Conservation (phyloP, 2,329 filamentous ascomycete genomes). For the Aspergillus sojae region DNA sequence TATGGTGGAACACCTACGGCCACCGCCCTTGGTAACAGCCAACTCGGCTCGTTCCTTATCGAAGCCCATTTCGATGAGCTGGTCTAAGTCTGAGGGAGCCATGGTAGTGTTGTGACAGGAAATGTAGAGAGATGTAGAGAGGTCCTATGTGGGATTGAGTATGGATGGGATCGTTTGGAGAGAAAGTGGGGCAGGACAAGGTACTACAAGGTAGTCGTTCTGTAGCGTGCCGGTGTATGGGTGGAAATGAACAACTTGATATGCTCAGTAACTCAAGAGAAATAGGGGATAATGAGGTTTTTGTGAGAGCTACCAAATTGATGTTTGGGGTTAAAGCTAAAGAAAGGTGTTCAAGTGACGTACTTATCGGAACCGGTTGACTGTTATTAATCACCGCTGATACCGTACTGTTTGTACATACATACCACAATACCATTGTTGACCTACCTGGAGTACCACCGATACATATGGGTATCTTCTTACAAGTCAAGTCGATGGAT, state of each 20-base stretch:
- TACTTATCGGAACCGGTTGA: background rate
- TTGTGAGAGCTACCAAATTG: background rate
- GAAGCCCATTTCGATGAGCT: slow-evolving; percentile 73
- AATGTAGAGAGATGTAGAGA: slow-evolving; percentile 3
- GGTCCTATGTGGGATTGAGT: background rate
- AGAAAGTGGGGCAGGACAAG: background rate
- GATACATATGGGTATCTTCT: background rate
- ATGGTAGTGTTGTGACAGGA: slow-evolving; percentile 22
- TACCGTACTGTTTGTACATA: background rate
- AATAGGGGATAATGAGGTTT: background rate
- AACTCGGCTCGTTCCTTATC: slow-evolving; percentile 79
- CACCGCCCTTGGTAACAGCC: slow-evolving; percentile 80
- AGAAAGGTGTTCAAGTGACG: slow-evolving; percentile 1
- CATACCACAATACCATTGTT: background rate
- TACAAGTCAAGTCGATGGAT: background rate
- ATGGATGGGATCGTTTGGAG: background rate
- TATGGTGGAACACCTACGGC: slow-evolving; percentile 58
- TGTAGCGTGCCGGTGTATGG: background rate
- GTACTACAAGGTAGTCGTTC: background rate
- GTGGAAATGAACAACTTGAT: no score
- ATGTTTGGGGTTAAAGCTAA: background rate
- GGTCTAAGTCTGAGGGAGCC: slow-evolving; percentile 58
- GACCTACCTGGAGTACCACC: background rate
- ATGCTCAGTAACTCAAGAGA: background rate
- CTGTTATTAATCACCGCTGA: background rate